Evolutionary conservation across 2,329 filamentous ascomycete genomes (phyloP).

Genomic region (Penicillium sp.): DNA sequence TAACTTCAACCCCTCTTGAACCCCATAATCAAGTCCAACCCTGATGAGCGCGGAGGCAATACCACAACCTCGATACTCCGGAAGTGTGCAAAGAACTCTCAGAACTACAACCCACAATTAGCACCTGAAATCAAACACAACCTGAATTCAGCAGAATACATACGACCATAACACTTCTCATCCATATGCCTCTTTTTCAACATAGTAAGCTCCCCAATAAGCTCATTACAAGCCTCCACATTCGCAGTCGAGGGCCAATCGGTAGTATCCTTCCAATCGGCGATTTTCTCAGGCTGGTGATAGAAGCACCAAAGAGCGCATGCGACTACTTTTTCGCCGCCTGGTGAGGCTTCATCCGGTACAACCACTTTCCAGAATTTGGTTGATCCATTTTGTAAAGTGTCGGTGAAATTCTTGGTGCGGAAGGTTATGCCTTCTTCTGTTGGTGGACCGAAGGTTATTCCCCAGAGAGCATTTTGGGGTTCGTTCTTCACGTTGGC

Average conservation of each 20-base stretch:
- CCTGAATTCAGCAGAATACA: neutral
- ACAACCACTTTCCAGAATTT: constrained; percentile 8
- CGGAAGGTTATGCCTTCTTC: neutral
- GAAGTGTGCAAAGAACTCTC: constrained; percentile 33
- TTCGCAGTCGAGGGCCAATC: constrained; percentile 11
- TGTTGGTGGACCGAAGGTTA: constrained; percentile 3
- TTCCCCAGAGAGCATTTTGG: neutral
- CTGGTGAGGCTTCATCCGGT: constrained; percentile 1
- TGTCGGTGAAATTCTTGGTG: neutral
- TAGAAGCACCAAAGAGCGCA: constrained; percentile 17
- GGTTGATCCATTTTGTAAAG: neutral
- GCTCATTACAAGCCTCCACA: constrained; percentile 10
- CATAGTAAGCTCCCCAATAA: constrained; percentile 9
- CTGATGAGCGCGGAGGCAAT: constrained; percentile 27
- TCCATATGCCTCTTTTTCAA: constrained; percentile 9
- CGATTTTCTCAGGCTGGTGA: constrained; percentile 8
- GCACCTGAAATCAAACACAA: neutral
- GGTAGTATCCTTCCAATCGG: constrained; percentile 9
- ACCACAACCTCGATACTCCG: constrained; percentile 27
- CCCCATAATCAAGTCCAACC: constrained; percentile 22
- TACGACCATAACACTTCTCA: constrained; percentile 10
- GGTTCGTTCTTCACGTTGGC: neutral
- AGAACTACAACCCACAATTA: constrained; percentile 2
- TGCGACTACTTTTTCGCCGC: constrained; percentile 17
- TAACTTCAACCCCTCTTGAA: constrained; percentile 18